phyloP scores from a whole-genome alignment of 1,284 basidiomycete species.

The Ustilago trichophora region DNA sequence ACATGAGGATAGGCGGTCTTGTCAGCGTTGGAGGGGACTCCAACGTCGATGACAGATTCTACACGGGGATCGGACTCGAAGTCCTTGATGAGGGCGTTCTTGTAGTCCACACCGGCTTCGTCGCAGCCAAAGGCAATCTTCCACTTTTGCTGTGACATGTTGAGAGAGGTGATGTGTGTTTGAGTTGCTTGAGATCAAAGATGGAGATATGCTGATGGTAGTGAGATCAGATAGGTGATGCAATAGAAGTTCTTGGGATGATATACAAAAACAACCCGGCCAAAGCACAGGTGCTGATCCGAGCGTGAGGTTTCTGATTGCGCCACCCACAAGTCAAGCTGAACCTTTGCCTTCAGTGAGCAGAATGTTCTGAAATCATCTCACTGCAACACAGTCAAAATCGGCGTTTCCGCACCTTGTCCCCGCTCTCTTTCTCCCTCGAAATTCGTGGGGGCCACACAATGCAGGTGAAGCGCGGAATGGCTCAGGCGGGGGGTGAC shows the following conservation, averaged over 20 bases:
- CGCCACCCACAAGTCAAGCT: constrained; percentile 6
- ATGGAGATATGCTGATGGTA: not conserved
- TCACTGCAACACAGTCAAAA: no score
- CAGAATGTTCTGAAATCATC: no score
- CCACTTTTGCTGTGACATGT: constrained; percentile 43
- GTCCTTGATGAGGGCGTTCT: constrained; percentile 53
- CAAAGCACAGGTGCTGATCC: constrained; percentile 19
- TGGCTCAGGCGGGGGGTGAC: no score
- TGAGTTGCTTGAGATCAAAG: no score
- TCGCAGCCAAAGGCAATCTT: constrained; percentile 51
- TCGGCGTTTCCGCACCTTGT: constrained; percentile 18
- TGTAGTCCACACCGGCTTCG: constrained; percentile 59
- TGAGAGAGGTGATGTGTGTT: not conserved
- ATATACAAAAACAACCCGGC: no score
- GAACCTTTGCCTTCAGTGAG: not conserved
- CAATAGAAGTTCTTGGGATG: no score
- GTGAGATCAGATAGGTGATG: no score
- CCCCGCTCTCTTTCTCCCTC: no score
- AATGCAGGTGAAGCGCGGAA: no score
- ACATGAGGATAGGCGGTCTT: constrained; percentile 69
- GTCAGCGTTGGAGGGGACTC: constrained; percentile 52
- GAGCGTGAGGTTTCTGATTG: constrained; percentile 7
- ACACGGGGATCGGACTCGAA: constrained; percentile 55
- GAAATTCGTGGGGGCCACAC: no score
- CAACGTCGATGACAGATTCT: constrained; percentile 53